Base-by-base conservation (phyloP, 2,329 filamentous ascomycete genomes). In the Chlorencoelia australis region DNA sequence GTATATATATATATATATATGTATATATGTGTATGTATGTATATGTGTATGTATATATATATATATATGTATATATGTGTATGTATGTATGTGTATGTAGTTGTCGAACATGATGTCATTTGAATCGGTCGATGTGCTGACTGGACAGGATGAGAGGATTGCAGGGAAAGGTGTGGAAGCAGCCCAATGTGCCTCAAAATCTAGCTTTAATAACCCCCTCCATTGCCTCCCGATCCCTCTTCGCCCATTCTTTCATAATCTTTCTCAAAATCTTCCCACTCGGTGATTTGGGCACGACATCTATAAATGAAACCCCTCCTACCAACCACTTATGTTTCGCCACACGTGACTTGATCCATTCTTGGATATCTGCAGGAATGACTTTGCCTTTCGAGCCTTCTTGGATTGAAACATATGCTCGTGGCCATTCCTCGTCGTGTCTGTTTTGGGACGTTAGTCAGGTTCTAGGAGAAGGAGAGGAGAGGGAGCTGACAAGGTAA, bases 311-410 rank as follows among this genome's bases (percentile, higher is more conserved):
- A 7, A 70, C 59, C 0, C 65, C 65, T 5, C 71, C 65, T 7
- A 64, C 64, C 0, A 69, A 46, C 3, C 57, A 54, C 42, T 70
- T 70, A 53, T 68, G 70, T 35, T 60, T 62, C 6, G 65, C 64
- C 16, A 71, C 53, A 30, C 58, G 59, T 2, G 46, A 39, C 9
- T 56, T 53, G 9, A 63, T 51, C 41, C 61, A 66, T 8, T 50
- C 47, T 34, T 66, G 62, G n/a, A 69, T 58, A 35, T 67, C 59
- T 11, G 40, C 71, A 66, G 38, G 66, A 62, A n/a, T 44, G 7
- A 36, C 21, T 24, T 37, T 42, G 5, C 46, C 39, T 25, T 46
- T 39, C 47, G 60, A 14, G 72, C 66, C 18, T 10, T 46, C 39
- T 38, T 40, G 20, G 39, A 47, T 5, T 3, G 69, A 64, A 9